A percentile compares a stretch with the other conserved stretches of the same genome.
Conservation (phyloP, 805 yeast species). For the Zygosaccharomyces pseudorouxii region DNA sequence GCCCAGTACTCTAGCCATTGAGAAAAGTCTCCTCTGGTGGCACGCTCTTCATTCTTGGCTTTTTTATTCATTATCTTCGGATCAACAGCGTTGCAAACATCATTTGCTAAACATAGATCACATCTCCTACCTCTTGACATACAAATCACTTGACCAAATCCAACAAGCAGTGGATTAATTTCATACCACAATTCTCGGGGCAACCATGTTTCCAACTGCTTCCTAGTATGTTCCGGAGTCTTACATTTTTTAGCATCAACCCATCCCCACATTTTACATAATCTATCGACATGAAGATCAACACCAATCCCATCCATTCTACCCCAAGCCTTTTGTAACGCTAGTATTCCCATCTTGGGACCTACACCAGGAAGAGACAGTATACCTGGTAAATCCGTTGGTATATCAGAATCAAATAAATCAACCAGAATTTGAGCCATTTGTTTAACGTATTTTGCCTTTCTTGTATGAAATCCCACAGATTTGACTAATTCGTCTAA, state of each 20-base stretch:
- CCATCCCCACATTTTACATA: conserved; percentile 82
- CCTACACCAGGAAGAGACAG: conserved; percentile 85
- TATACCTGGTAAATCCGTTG: conserved; percentile 61
- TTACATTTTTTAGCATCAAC: conserved; percentile 41
- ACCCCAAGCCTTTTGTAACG: conserved; percentile 79
- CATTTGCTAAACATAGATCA: conserved; percentile 59
- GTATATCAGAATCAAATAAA: conserved; percentile 62
- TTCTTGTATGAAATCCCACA: conserved; percentile 84
- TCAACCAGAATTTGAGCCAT: conserved; percentile 51
- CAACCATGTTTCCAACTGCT: conserved; percentile 66
- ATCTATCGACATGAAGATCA: conserved; percentile 82
- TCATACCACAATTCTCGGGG: conserved; percentile 74
- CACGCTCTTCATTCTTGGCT: conserved; percentile 6
- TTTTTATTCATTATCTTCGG: conserved; percentile 38
- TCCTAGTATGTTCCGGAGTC: conserved; percentile 74
- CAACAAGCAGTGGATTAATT: conserved; percentile 81
- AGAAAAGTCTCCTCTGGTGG: conserved; percentile 41
- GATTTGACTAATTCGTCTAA: conserved; percentile 64
- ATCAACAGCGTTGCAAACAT: conserved; percentile 57
- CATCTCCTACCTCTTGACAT: conserved; percentile 66
- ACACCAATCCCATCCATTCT: conserved; percentile 84
- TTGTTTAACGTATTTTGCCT: conserved; percentile 63
- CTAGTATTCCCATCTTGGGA: conserved; percentile 86
- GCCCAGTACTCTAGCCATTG: conserved; percentile 32
- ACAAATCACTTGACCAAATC: conserved; percentile 90